Evolutionary conservation across 2,329 filamentous ascomycete species (phyloP).

Genomic region (Penicillium nordicum): DNA sequence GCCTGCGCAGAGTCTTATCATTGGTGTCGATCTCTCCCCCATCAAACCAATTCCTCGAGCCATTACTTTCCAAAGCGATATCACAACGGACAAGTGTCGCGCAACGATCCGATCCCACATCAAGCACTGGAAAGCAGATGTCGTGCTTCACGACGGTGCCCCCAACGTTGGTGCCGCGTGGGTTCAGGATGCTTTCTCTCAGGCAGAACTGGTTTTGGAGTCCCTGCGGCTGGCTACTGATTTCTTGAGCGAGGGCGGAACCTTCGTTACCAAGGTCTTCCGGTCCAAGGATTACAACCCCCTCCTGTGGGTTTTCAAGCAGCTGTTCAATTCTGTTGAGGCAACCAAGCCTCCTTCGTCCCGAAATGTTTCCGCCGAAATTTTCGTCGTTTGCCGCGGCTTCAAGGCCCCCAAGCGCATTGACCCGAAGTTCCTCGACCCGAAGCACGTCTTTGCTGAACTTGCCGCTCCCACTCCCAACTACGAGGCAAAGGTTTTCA

Average conservation of each 20-base stretch:
- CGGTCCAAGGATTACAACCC: conserved; percentile 95
- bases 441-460: conserved; percentile 87
- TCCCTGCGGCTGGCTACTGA: conserved; percentile 92
- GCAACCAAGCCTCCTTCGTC: conserved; percentile 96
- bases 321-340: conserved; percentile 91
- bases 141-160: conserved; percentile 92
- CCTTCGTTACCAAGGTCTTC: conserved; percentile 97
- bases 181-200: conserved; percentile 97
- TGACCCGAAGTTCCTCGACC: conserved; percentile 88
- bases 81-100: conserved; percentile 94
- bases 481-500: conserved; percentile 97
- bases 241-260: conserved; percentile 83
- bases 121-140: conserved; percentile 95
- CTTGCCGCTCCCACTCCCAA: conserved; percentile 81
- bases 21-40: conserved; percentile 89
- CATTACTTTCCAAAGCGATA: conserved; percentile 96
- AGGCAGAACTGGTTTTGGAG: conserved; percentile 87
- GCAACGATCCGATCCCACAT: conserved; percentile 83
- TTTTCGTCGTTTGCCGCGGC: conserved; percentile 94
- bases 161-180: conserved; percentile 97
- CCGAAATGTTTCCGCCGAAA: conserved; percentile 94
- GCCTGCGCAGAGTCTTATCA: conserved; percentile 82
- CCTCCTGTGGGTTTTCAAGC: conserved; percentile 94
- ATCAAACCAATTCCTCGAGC: conserved; percentile 94
- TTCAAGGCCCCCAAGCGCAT: conserved; percentile 93